Base-by-base conservation (phyloP, 2,329 filamentous ascomycete species). In the Nemania bipapillata region DNA sequence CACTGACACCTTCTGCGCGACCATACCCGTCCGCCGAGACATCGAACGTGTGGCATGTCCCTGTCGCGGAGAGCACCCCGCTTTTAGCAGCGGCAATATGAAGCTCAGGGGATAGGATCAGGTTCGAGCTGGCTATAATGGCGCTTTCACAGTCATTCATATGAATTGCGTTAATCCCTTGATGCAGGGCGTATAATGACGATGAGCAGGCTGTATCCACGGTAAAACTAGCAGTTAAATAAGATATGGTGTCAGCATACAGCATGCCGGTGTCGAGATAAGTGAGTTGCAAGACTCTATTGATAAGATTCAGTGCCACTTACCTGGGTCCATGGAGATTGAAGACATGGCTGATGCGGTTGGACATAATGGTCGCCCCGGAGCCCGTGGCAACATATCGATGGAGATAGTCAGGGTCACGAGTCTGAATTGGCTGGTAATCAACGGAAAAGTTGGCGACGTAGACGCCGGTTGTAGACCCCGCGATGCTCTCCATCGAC, bases 11-110 rank as follows among this genome's bases (percentile, higher is more conserved):
- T 45, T 88, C 86, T 0, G 83, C 86, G 0, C 86, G 79, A 2
- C 79, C 84, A 68, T 87, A 88, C 0, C 86, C 86, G 71, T 86
- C 79, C 0, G 84, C 86, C 1, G 76, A 76, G 0, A 70, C 75
- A 64, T 84, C 82, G 73, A 81, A 84, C 45, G 81, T 82, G 4
- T 77, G 77, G 59, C 78, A 81, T 3, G 76, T 75, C 1, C 77
- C 77, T 0, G 75, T 79, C 0, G 79, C 74, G 0, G 81, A 82
- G 1, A 84, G 73, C 63, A 83, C 78, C 4, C 75, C 75, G 1
- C 49, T 50, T 42, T 76, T 76, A 17, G 53, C 53, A 0, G 71
- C 58, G 0, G 15, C 70, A 0, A 76, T 9, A 8, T 76, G 74
- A 12, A 50, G 68, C 24, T 73, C 74, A 1, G 74, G 72, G 4